These are phyloP conservation scores for Cyberlindnera subsufficiens DNA, from an alignment of 805 yeast genomes.

Conservation along the genomic window DNA sequence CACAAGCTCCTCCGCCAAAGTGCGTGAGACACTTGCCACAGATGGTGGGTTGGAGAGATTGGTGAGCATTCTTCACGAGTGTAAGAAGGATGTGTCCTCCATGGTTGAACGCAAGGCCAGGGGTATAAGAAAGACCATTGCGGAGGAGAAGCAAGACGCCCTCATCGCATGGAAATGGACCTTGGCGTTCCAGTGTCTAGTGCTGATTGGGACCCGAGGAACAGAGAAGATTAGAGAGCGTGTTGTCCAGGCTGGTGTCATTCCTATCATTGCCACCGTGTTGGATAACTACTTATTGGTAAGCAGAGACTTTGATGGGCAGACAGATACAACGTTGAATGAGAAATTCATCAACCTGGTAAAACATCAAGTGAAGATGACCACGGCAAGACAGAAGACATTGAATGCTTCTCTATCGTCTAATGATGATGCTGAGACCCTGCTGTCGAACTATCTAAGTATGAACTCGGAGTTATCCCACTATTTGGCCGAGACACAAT, in stretches of 20 bases:
- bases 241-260: conserved; percentile 86
- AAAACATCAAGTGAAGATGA: conserved; percentile 4
- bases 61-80: conserved; percentile 79
- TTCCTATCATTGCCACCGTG: conserved; percentile 87
- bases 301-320: conserved; percentile 29
- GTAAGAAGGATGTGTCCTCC: conserved; percentile 26
- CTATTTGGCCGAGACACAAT: conserved; percentile 2
- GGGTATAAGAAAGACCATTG: conserved; percentile 18
- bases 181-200: conserved; percentile 85
- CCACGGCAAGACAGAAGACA: conserved; percentile 1
- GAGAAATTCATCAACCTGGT: conserved; percentile 15
- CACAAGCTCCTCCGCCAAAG: conserved; percentile 80
- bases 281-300: conserved; percentile 71
- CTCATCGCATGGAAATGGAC: conserved; percentile 98
- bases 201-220: conserved; percentile 88
- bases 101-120: conserved; percentile 1
- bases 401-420: not conserved
- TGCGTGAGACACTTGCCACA: conserved; percentile 78
- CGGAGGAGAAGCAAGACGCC: conserved; percentile 32
- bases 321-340: conserved; percentile 8
- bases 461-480: conserved; percentile 7
- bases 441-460: conserved; percentile 3
- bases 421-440: conserved; percentile 3
- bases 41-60: conserved; percentile 93
- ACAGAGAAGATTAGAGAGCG: conserved; percentile 78